A percentile compares a stretch with the other conserved stretches of the same genome.
Conservation (phyloP, 192 early-diverging fungal genomes). For the Podila horticola region DNA sequence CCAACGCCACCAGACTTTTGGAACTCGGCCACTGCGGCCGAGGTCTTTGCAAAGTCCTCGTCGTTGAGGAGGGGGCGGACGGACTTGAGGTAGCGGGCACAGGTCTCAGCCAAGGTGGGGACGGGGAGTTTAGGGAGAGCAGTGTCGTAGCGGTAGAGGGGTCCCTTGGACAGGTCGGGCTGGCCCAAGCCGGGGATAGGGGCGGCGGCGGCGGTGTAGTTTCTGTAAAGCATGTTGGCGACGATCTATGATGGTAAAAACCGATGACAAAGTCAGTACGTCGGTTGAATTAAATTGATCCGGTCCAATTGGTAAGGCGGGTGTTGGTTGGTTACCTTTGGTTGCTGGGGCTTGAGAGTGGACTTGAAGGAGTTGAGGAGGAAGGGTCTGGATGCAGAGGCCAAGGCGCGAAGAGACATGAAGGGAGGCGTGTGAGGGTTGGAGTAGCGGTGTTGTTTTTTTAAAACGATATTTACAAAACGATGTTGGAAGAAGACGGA, state of each 20-base stretch:
- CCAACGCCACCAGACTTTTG: constrained; percentile 82
- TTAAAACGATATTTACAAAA: neutral
- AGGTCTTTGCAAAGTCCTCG: constrained; percentile 76
- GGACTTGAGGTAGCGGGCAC: constrained; percentile 83
- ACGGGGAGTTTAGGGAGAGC: constrained; percentile 92
- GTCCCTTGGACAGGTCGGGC: constrained; percentile 59
- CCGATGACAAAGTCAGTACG: neutral
- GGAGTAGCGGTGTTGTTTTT: neutral
- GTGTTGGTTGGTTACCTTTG: constrained; percentile 26
- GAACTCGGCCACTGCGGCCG: constrained; percentile 80
- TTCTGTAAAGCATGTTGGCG: constrained; percentile 54
- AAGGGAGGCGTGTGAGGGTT: constrained; percentile 8
- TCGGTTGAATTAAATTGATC: neutral
- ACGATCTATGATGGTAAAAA: constrained; percentile 12
- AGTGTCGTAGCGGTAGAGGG: constrained; percentile 78
- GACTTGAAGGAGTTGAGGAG: constrained; percentile 49
- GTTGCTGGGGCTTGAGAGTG: constrained; percentile 49
- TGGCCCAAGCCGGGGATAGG: constrained; percentile 28
- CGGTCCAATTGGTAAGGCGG: neutral
- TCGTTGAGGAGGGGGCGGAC: constrained; percentile 78
- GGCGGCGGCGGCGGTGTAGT: constrained; percentile 48
- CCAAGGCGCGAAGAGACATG: constrained; percentile 53
- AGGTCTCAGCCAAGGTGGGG: constrained; percentile 83
- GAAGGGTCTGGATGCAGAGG: constrained; percentile 50
- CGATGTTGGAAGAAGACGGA: neutral